These are phyloP conservation scores for Neocallimastix lanati DNA, from an alignment of 192 early-diverging fungal species.

Conservation along the genomic window DNA sequence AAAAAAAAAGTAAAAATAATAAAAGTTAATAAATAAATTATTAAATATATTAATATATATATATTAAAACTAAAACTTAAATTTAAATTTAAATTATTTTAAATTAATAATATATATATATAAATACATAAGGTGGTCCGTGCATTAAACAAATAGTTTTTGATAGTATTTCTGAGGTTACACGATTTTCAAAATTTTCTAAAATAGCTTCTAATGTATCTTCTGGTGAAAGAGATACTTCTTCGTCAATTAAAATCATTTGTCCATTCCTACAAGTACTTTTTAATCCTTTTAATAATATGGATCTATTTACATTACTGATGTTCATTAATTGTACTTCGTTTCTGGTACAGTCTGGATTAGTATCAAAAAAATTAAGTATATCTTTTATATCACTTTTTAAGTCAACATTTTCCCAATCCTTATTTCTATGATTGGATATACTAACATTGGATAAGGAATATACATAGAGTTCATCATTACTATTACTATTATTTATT, in stretches of 20 bases:
- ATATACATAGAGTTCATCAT: neutral
- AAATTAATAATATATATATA: neutral
- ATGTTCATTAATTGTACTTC: neutral
- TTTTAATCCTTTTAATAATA: neutral
- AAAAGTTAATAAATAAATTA: too few species aligned
- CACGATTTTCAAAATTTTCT: neutral
- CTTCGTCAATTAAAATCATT: neutral
- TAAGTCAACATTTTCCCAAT: neutral
- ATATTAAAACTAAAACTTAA: too few species aligned
- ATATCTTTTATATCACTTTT: neutral
- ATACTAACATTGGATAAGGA: neutral
- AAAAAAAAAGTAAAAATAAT: too few species aligned
- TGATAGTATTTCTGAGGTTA: neutral
- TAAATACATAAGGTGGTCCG: neutral
- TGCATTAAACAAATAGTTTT: neutral
- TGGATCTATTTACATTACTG: neutral
- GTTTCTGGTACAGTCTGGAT: neutral
- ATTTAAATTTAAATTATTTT: too few species aligned
- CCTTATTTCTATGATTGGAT: neutral
- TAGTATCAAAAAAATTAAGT: neutral
- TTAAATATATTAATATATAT: too few species aligned
- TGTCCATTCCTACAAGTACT: neutral
- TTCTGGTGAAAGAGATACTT: neutral
- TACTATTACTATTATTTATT: too few species aligned
- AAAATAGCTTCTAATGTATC: neutral